Evolutionary conservation across 345 rosid genomes (phyloP).

Genomic region (Eucalyptus regnans): DNA sequence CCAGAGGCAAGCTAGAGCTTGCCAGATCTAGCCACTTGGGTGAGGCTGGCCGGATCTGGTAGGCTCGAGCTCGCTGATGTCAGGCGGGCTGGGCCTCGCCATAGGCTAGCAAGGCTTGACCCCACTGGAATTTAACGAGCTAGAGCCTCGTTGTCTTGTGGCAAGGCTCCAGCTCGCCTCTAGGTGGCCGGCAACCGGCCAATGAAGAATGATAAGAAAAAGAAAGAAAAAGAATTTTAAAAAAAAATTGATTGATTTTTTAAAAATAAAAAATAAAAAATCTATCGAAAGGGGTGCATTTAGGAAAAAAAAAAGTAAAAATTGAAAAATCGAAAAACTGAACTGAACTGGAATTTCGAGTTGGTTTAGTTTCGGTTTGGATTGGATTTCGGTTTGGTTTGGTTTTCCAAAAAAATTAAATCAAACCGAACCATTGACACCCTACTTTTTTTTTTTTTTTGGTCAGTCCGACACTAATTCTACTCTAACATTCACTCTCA

Average conservation of each 20-base stretch:
- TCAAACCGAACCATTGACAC: accelerated
- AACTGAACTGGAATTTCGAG: accelerated
- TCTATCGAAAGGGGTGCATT: too few species aligned
- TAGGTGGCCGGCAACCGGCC: accelerated
- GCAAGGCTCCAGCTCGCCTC: accelerated
- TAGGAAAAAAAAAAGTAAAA: too few species aligned
- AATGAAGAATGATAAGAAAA: too few species aligned
- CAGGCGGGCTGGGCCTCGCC: accelerated
- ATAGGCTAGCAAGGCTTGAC: accelerated
- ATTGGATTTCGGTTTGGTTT: too few species aligned
- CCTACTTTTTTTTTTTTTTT: too few species aligned
- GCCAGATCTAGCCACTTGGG: accelerated
- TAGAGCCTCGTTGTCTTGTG: accelerated
- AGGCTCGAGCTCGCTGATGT: accelerated
- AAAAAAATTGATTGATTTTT: too few species aligned
- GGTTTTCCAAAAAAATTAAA: too few species aligned
- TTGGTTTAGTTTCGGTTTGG: accelerated
- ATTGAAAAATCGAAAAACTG: accelerated
- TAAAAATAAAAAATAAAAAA: too few species aligned
- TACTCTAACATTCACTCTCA: too few species aligned
- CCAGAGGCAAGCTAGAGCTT: accelerated
- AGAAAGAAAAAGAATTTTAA: too few species aligned
- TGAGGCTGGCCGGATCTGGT: accelerated
- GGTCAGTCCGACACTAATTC: too few species aligned
- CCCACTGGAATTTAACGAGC: accelerated